Conservation (phyloP, 2,329 filamentous ascomycete genomes). For the Apiospora pterosperma region DNA sequence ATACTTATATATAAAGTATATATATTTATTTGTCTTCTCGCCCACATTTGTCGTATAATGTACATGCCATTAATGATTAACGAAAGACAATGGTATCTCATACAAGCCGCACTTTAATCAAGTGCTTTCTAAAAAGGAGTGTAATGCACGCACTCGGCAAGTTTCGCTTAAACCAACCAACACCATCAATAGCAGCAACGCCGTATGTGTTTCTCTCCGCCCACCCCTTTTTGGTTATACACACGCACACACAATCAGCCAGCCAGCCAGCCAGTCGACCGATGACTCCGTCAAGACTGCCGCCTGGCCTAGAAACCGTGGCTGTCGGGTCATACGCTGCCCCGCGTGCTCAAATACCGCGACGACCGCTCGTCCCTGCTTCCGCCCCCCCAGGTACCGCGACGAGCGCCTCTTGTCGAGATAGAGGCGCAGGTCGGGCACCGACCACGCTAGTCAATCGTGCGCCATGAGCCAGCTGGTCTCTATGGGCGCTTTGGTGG, state of each 20-base stretch:
- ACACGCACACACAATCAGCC: not conserved
- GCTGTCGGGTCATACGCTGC: not conserved
- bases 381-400: not conserved
- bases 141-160: constrained; percentile 1
- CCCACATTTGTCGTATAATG: not conserved
- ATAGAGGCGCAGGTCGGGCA: not conserved
- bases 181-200: not conserved
- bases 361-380: not conserved
- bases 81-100: not conserved
- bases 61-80: not conserved
- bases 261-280: not conserved
- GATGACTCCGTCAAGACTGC: not conserved
- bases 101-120: not conserved
- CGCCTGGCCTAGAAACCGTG: not conserved
- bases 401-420: not conserved
- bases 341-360: not conserved
- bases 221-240: not conserved
- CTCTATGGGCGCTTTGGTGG: not conserved
- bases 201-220: not conserved
- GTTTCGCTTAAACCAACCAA: not conserved
- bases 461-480: not conserved
- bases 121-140: not conserved
- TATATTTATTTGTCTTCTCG: not conserved
- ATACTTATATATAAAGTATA: no score
- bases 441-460: not conserved